Conservation (phyloP, 495 filamentous ascomycete species). For the Annulohypoxylon bovei region DNA sequence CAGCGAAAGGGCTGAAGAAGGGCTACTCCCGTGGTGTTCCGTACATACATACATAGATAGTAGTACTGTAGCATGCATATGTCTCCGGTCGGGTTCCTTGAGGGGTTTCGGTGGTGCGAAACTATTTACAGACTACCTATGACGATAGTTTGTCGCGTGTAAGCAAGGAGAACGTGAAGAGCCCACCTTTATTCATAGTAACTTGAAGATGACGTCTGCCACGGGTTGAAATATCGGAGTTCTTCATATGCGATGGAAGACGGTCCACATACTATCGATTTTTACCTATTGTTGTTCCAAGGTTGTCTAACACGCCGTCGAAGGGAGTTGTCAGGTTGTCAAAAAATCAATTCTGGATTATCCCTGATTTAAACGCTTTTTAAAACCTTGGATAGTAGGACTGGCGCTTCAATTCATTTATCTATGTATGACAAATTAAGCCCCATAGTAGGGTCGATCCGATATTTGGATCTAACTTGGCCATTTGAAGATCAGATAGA, state of each 20-base stretch:
- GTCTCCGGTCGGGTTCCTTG: conserved; percentile 20
- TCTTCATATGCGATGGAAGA: conserved; percentile 27
- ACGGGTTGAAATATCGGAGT: conserved; percentile 19
- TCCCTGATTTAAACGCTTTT: conserved; percentile 8
- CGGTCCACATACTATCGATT: conserved; percentile 40
- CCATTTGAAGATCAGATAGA: conserved; percentile 6
- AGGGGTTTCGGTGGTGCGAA: conserved; percentile 16
- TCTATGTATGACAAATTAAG: not conserved
- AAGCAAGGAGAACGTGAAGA: conserved; percentile 19
- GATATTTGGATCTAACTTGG: conserved; percentile 3
- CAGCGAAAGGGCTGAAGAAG: conserved; percentile 13
- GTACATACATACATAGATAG: not conserved
- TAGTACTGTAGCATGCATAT: conserved; percentile 11
- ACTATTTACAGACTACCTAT: conserved; percentile 36
- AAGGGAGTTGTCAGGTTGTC: conserved; percentile 24
- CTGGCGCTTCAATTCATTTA: conserved; percentile 19
- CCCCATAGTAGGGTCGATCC: not conserved
- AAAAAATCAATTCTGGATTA: conserved; percentile 7
- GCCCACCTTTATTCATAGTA: conserved; percentile 27
- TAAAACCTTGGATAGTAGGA: not conserved
- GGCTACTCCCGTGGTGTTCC: not conserved
- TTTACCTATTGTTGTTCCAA: conserved; percentile 10
- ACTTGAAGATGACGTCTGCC: conserved; percentile 36
- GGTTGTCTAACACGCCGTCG: conserved; percentile 8
- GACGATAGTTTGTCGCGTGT: conserved; percentile 29